Conservation (phyloP, 371 early-diverging fungal species). For the Furculomyces boomerangus region DNA sequence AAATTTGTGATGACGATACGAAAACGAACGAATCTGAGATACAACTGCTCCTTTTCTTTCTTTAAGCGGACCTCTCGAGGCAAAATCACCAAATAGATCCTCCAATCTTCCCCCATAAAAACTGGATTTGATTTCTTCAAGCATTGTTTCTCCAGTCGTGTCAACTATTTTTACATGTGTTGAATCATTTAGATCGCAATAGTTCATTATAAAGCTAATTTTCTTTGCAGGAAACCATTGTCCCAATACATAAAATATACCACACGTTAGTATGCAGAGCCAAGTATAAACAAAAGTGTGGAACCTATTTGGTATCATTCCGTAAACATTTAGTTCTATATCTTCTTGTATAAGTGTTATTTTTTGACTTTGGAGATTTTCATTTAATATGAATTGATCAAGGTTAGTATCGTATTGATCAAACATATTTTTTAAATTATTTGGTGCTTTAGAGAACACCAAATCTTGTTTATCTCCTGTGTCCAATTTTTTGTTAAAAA, state of each 20-base stretch:
- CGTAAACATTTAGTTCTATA: conserved; percentile 33
- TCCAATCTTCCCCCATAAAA: conserved; percentile 48
- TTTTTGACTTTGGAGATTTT: conserved; percentile 13
- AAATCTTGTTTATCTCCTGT: too few relatives aligned
- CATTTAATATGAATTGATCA: conserved; percentile 9
- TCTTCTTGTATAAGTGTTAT: conserved; percentile 23
- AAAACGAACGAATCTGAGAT: conserved; percentile 10
- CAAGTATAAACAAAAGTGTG: conserved; percentile 35
- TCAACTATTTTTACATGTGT: conserved; percentile 52
- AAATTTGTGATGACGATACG: conserved; percentile 57
- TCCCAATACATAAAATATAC: conserved; percentile 50
- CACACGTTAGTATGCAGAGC: conserved; percentile 42
- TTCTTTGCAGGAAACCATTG: conserved; percentile 71
- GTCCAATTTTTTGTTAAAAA: too few relatives aligned
- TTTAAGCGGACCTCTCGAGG: conserved; percentile 15
- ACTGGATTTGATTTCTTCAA: conserved; percentile 32
- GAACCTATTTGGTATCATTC: conserved; percentile 31
- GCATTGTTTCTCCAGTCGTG: conserved; percentile 47
- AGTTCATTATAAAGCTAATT: conserved; percentile 38
- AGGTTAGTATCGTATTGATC: background rate
- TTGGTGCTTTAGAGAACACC: too few relatives aligned
- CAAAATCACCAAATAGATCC: conserved; percentile 37
- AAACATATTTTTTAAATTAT: background rate
- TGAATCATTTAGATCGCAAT: conserved; percentile 41
- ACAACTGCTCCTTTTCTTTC: conserved; percentile 14